A percentile compares a stretch with the other conserved stretches of the same genome.
Evolutionary conservation across 2,329 filamentous ascomycete species (phyloP).

Genomic region (Ophiosphaerella narmari): DNA sequence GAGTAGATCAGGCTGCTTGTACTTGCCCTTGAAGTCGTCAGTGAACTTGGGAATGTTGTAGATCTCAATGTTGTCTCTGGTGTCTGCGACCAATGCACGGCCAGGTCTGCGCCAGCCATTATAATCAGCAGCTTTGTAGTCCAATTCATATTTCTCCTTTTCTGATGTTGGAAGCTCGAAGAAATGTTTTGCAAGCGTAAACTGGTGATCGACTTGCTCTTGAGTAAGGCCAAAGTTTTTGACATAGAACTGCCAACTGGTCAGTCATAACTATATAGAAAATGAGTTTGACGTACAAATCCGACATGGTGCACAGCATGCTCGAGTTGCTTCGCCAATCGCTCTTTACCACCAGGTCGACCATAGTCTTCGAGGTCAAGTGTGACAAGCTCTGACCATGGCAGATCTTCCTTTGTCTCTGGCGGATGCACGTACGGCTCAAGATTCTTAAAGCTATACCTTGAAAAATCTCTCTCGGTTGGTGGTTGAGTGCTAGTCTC

Average conservation of each 20-base stretch:
- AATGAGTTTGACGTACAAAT: constrained; percentile 20
- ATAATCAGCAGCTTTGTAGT: constrained; percentile 57
- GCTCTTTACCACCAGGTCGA: constrained; percentile 59
- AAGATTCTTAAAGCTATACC: constrained; percentile 40
- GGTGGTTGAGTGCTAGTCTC: constrained; percentile 4
- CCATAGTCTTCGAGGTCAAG: constrained; percentile 62
- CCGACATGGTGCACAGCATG: constrained; percentile 59
- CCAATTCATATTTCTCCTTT: constrained; percentile 59
- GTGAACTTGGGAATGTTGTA: constrained; percentile 67
- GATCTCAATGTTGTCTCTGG: constrained; percentile 62
- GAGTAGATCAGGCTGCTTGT: constrained; percentile 50
- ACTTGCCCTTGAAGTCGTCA: constrained; percentile 58
- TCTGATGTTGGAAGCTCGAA: constrained; percentile 62
- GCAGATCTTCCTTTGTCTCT: constrained; percentile 53
- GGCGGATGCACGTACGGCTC: constrained; percentile 52
- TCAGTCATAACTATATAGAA: background rate
- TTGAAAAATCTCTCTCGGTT: constrained; percentile 14
- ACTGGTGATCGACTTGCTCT: constrained; percentile 64
- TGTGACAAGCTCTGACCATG: constrained; percentile 63
- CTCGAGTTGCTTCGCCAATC: constrained; percentile 59
- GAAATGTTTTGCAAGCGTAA: constrained; percentile 63
- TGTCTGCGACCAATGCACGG: constrained; percentile 39
- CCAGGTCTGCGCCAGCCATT: constrained; percentile 51
- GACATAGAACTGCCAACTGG: constrained; percentile 61
- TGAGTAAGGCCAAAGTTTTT: constrained; percentile 64